phyloP scores from a whole-genome alignment of 257 asterid genomes.

The Paraleonurus japonicus region DNA sequence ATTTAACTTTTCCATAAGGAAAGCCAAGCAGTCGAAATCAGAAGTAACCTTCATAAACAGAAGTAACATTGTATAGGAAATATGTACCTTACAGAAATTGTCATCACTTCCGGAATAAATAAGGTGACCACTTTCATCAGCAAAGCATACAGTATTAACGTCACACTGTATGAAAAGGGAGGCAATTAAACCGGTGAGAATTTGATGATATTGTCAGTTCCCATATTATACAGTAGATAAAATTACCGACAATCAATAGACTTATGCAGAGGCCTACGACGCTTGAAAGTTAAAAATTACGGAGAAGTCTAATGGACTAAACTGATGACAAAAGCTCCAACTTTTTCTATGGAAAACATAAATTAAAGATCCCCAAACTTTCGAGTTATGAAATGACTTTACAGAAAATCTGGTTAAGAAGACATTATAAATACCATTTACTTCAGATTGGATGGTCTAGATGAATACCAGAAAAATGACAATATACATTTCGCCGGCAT shows the following conservation, averaged over 20 bases:
- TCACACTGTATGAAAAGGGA: slow-evolving; percentile 61
- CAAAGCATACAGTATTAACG: slow-evolving; percentile 90
- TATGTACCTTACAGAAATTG: slow-evolving; percentile 72
- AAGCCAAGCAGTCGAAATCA: background rate
- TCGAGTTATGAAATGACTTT: too few relatives aligned
- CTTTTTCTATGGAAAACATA: background rate
- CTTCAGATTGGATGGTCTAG: too few relatives aligned
- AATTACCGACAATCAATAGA: background rate
- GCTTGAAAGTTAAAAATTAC: too few relatives aligned
- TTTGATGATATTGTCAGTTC: background rate
- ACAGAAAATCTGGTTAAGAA: too few relatives aligned
- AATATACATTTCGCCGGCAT: too few relatives aligned
- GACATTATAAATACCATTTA: too few relatives aligned
- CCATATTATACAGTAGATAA: background rate
- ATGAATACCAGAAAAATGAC: too few relatives aligned
- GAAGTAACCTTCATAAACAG: background rate
- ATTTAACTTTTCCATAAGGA: background rate
- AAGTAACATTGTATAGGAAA: background rate
- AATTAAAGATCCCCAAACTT: too few relatives aligned
- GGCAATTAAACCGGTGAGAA: background rate
- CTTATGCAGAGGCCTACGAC: too few relatives aligned
- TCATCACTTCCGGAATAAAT: slow-evolving; percentile 93
- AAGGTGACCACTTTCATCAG: slow-evolving; percentile 87
- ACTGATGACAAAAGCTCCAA: background rate
- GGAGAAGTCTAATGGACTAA: background rate